A percentile compares a stretch with the other conserved stretches of the same genome.
These are phyloP conservation scores for Neofusicoccum laricinum DNA, from an alignment of 2,329 filamentous ascomycete genomes.

Conservation along the genomic window DNA sequence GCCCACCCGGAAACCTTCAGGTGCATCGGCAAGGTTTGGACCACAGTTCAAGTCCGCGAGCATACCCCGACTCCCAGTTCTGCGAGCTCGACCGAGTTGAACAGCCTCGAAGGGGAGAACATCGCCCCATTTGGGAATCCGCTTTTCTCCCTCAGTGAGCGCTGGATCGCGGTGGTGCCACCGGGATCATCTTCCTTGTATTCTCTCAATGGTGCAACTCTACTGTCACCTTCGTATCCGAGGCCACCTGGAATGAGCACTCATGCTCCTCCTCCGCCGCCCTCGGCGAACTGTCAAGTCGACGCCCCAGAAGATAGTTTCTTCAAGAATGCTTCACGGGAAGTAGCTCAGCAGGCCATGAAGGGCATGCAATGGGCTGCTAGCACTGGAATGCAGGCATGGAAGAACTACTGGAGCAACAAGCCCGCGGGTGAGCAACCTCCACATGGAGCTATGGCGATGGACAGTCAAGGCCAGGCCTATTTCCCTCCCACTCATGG, in stretches of 20 bases:
- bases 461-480: constrained; percentile 33
- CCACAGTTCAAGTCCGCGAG: constrained; percentile 63
- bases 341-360: constrained; percentile 75
- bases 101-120: constrained; percentile 30
- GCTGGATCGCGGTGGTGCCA: constrained; percentile 77
- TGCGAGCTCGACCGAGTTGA: constrained; percentile 34
- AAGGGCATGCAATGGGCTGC: constrained; percentile 73
- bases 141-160: constrained; percentile 65
- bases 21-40: constrained; percentile 91
- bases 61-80: constrained; percentile 31
- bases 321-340: constrained; percentile 73
- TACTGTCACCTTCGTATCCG: constrained; percentile 50
- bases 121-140: constrained; percentile 54
- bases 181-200: constrained; percentile 68
- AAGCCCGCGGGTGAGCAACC: constrained; percentile 23
- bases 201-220: constrained; percentile 64
- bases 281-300: constrained; percentile 63
- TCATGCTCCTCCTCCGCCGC: constrained; percentile 67
- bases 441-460: constrained; percentile 20
- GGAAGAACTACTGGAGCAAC: constrained; percentile 75
- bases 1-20: constrained; percentile 42
- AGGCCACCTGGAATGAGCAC: constrained; percentile 56
- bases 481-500: constrained; percentile 78
- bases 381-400: constrained; percentile 72
- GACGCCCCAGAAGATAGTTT: constrained; percentile 73